These are phyloP conservation scores for Leccinum pellstonianum DNA, from an alignment of 768 basidiomycete genomes.

Conservation along the genomic window DNA sequence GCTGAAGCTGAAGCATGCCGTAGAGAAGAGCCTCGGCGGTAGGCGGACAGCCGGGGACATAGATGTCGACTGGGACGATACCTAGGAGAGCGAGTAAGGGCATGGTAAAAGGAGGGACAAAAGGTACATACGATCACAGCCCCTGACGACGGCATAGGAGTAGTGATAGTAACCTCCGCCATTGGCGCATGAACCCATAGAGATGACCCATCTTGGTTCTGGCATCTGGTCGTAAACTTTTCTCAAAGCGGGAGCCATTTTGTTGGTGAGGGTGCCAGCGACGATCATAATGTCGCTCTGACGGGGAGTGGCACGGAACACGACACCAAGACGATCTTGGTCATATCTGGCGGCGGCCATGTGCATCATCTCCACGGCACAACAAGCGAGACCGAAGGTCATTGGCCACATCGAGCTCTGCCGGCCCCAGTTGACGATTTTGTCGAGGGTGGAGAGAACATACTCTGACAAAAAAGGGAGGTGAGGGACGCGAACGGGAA, in stretches of 20 bases:
- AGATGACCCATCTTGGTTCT: slow-evolving; percentile 99
- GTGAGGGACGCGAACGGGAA: slow-evolving; percentile 2
- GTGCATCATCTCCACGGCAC: slow-evolving; percentile 99
- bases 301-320: slow-evolving; percentile 98
- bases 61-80: slow-evolving; percentile 98
- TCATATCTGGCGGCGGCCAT: slow-evolving; percentile 99
- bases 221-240: slow-evolving; percentile 99
- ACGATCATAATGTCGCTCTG: slow-evolving; percentile 99
- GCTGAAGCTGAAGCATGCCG: slow-evolving; percentile 94
- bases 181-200: slow-evolving; percentile 99
- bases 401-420: slow-evolving; percentile 99
- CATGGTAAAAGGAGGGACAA: slow-evolving; percentile 3
- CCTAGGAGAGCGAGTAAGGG: slow-evolving; percentile 42
- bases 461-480: slow-evolving; percentile 59
- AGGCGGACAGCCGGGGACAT: slow-evolving; percentile 93
- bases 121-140: slow-evolving; percentile 81
- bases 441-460: slow-evolving; percentile 93
- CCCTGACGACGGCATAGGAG: slow-evolving; percentile 97
- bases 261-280: slow-evolving; percentile 97
- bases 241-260: slow-evolving; percentile 97
- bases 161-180: slow-evolving; percentile 98
- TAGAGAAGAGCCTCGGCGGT: slow-evolving; percentile 97
- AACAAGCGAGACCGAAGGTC: slow-evolving; percentile 98
- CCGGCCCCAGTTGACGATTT: slow-evolving; percentile 94
- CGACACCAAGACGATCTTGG: slow-evolving; percentile 94